A percentile compares a stretch with the other conserved stretches of the same genome.
These are phyloP conservation scores for Baudoinia panamericana DNA, from an alignment of 495 filamentous ascomycete species.

Conservation along the genomic window DNA sequence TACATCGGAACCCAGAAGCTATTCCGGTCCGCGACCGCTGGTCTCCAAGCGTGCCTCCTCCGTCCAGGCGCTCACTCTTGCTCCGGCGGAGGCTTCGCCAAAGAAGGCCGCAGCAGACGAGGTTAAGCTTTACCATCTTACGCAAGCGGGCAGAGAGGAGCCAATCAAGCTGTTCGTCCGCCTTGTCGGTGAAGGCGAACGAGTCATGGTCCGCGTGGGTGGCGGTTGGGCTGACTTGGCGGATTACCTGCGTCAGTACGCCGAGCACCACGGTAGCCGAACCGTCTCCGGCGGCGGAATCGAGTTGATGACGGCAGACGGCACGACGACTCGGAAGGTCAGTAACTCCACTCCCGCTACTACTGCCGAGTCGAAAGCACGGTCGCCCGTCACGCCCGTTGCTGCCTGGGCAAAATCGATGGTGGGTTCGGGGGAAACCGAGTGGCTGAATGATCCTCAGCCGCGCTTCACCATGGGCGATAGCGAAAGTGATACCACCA, in stretches of 20 bases:
- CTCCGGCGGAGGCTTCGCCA: slow-evolving; percentile 15
- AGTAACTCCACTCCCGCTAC: slow-evolving; percentile 1
- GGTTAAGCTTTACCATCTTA: slow-evolving; percentile 85
- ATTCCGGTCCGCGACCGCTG: slow-evolving; percentile 3
- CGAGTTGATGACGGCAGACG: slow-evolving; percentile 41
- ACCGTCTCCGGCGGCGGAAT: slow-evolving; percentile 38
- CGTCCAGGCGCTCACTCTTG: slow-evolving; percentile 14
- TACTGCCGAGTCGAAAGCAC: not conserved
- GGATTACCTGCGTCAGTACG: slow-evolving; percentile 90
- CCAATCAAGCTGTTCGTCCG: slow-evolving; percentile 91
- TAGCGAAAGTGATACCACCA: too few relatives aligned
- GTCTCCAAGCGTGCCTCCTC: not conserved
- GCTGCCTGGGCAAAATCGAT: too few relatives aligned
- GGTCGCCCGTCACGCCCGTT: not conserved
- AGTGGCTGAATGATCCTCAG: not conserved
- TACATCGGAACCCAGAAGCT: slow-evolving; percentile 7
- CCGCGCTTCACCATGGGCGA: slow-evolving; percentile 3
- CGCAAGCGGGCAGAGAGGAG: slow-evolving; percentile 63
- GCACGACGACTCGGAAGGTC: slow-evolving; percentile 5
- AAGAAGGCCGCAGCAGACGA: slow-evolving; percentile 38
- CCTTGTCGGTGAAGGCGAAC: slow-evolving; percentile 81
- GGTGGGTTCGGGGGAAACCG: too few relatives aligned
- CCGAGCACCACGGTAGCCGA: slow-evolving; percentile 66
- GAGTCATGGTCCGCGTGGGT: slow-evolving; percentile 94
- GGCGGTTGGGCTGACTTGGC: slow-evolving; percentile 93